Evolutionary conservation across 2,329 filamentous ascomycete species (phyloP).

Genomic region (Meredithiella fracta): DNA sequence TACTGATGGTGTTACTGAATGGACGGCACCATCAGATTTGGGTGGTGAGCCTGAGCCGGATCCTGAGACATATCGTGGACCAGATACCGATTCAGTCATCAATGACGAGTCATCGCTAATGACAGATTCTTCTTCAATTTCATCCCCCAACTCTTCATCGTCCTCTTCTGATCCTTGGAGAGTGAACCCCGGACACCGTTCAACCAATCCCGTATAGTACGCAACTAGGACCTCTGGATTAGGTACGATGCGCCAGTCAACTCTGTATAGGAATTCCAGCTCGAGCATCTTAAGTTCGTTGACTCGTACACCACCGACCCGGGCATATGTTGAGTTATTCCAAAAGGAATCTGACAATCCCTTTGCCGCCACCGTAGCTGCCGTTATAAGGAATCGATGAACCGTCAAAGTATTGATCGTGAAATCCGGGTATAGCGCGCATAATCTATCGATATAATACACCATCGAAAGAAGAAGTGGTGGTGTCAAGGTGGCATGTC

Average conservation of each 20-base stretch:
- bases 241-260: slow-evolving; percentile 95
- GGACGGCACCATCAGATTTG: neutral
- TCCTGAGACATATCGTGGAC: neutral
- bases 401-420: slow-evolving; percentile 94
- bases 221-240: slow-evolving; percentile 85
- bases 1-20: neutral
- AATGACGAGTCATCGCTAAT: slow-evolving; percentile 6
- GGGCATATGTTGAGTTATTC: slow-evolving; percentile 93
- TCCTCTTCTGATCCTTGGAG: slow-evolving; percentile 28
- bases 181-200: slow-evolving; percentile 39
- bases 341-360: slow-evolving; percentile 93
- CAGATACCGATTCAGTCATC: neutral
- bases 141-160: slow-evolving; percentile 18
- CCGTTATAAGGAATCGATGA: slow-evolving; percentile 91
- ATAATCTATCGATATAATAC: slow-evolving; percentile 93
- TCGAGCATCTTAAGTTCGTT: slow-evolving; percentile 82
- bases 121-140: slow-evolving; percentile 15
- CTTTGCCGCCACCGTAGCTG: slow-evolving; percentile 88
- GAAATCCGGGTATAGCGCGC: slow-evolving; percentile 81
- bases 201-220: slow-evolving; percentile 80
- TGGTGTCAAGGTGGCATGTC: slow-evolving; percentile 82
- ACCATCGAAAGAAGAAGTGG: slow-evolving; percentile 97
- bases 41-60: neutral
- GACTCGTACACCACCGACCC: slow-evolving; percentile 81
- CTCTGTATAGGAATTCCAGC: slow-evolving; percentile 77